Percentiles rank a stretch among this genome's conserved stretches.
Conservation (phyloP, 768 basidiomycete species). For the Lactarius trivialis region DNA sequence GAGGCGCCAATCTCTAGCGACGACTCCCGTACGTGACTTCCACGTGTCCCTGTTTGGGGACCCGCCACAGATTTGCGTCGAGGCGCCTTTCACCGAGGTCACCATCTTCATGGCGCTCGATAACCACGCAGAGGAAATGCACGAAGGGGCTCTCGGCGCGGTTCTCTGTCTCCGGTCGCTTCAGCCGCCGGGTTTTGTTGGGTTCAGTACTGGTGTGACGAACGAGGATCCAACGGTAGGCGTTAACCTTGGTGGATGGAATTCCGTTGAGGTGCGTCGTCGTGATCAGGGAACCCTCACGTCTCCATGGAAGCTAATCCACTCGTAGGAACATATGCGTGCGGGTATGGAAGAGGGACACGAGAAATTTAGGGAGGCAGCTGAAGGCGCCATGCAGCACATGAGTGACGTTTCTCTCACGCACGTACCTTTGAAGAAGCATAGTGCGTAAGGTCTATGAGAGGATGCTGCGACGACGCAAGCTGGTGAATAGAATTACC, state of each 20-base stretch:
- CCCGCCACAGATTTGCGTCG: background rate
- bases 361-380: background rate
- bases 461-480: background rate
- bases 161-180: background rate
- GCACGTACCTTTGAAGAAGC: background rate
- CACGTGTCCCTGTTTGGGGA: background rate
- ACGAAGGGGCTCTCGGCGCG: background rate
- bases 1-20: background rate
- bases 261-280: conserved; percentile 8
- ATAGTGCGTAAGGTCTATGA: background rate
- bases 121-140: background rate
- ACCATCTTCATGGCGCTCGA: background rate
- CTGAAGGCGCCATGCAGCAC: background rate
- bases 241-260: conserved; percentile 1
- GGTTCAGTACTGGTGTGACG: background rate
- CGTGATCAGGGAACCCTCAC: background rate
- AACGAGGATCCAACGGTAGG: background rate
- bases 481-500: background rate
- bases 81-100: background rate
- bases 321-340: background rate
- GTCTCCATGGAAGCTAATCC: background rate
- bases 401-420: background rate
- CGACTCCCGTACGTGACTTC: background rate
- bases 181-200: background rate
- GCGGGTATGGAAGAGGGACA: background rate